phyloP scores from a whole-genome alignment of 768 basidiomycete genomes.

The Tricholoma bakamatsutake region DNA sequence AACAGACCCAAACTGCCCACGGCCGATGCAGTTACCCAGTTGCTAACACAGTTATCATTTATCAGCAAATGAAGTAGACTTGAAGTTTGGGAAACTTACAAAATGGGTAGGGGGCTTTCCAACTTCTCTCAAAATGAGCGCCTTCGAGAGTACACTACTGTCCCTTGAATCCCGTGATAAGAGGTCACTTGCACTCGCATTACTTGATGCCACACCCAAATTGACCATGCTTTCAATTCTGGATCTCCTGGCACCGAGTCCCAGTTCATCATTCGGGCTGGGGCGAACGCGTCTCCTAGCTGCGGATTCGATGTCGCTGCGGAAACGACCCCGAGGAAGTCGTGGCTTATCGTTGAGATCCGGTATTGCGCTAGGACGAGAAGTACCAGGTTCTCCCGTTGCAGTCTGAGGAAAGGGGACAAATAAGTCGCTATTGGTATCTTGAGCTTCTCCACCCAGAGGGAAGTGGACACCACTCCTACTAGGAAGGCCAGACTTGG shows the following conservation, averaged over 20 bases:
- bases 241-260: conserved; percentile 45
- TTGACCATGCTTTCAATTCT: conserved; percentile 73
- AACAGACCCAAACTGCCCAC: conserved; percentile 95
- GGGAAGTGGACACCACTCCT: conserved; percentile 45
- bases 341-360: conserved; percentile 31
- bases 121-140: conserved; percentile 73
- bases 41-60: conserved; percentile 48
- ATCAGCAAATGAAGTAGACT: not conserved
- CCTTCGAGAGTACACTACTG: conserved; percentile 57
- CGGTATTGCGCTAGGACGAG: conserved; percentile 30
- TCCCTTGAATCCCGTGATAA: conserved; percentile 57
- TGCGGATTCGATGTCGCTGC: conserved; percentile 66
- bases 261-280: conserved; percentile 64
- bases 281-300: conserved; percentile 50
- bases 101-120: conserved; percentile 77
- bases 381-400: conserved; percentile 44
- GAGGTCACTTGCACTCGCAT: conserved; percentile 62
- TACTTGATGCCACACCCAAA: conserved; percentile 44
- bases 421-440: conserved; percentile 31
- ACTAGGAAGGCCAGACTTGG: conserved; percentile 35
- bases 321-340: conserved; percentile 57
- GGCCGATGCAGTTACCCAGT: conserved; percentile 96
- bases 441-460: conserved; percentile 28
- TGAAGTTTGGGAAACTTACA: conserved; percentile 43
- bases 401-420: conserved; percentile 65